Evolutionary conservation across 371 early-diverging fungal species (phyloP).

Genomic region (Parasitella parasitica): DNA sequence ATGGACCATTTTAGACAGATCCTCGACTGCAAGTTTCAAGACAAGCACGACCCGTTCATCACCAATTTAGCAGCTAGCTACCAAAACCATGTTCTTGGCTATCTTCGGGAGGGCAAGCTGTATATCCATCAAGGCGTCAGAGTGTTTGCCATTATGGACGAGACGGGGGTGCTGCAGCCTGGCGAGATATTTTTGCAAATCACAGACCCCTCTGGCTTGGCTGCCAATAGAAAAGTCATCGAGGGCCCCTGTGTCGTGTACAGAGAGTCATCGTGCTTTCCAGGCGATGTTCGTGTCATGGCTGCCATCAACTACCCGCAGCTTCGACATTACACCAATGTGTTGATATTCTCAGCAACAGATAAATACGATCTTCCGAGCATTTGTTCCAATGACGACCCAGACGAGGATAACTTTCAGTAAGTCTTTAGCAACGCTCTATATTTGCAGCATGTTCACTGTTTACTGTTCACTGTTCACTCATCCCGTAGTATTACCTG

Average conservation of each 20-base stretch:
- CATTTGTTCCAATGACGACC: slow-evolving; percentile 75
- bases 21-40: slow-evolving; percentile 50
- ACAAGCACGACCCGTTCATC: slow-evolving; percentile 52
- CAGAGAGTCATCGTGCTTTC: slow-evolving; percentile 73
- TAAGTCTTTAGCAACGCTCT: slow-evolving; percentile 8
- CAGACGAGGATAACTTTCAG: slow-evolving; percentile 75
- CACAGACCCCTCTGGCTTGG: neutral
- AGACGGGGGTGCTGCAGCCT: slow-evolving; percentile 60
- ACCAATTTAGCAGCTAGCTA: slow-evolving; percentile 49
- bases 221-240: slow-evolving; percentile 22
- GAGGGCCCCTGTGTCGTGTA: slow-evolving; percentile 54
- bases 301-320: slow-evolving; percentile 58
- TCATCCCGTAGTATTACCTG: slow-evolving; percentile 53
- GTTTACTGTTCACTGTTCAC: neutral
- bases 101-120: slow-evolving; percentile 60
- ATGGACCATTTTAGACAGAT: slow-evolving; percentile 32
- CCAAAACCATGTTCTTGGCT: slow-evolving; percentile 47
- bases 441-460: neutral
- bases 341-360: slow-evolving; percentile 74
- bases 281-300: slow-evolving; percentile 73
- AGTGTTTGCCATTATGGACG: slow-evolving; percentile 78
- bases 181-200: slow-evolving; percentile 65
- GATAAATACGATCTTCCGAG: slow-evolving; percentile 71
- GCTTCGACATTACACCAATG: slow-evolving; percentile 63
- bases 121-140: slow-evolving; percentile 55